phyloP scores from a whole-genome alignment of 1,139 yeast genomes.

The Taphrina flavorubra region DNA sequence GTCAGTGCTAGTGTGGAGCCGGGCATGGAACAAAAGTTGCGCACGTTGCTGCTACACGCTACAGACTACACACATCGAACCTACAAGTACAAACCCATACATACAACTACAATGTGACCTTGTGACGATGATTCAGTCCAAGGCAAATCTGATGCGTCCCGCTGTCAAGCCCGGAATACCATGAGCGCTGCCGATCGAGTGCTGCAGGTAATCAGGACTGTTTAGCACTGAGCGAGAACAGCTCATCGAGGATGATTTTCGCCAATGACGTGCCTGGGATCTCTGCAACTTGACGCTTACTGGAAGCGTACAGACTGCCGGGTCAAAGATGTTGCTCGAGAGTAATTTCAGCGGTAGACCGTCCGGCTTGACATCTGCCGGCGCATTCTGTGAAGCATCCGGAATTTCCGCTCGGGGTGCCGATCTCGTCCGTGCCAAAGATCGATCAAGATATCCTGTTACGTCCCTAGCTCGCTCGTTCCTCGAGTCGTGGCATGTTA shows the following conservation, averaged over 20 bases:
- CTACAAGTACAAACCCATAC: slow-evolving; percentile 10
- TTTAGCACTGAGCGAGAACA: background rate
- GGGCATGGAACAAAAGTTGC: background rate
- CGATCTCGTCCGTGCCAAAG: no score
- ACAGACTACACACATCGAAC: background rate
- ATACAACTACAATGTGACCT: background rate
- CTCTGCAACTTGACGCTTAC: background rate
- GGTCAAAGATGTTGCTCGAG: slow-evolving; percentile 8
- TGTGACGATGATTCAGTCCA: background rate
- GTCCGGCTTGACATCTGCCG: no score
- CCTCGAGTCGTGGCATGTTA: no score
- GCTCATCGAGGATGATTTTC: background rate
- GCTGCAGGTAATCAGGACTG: slow-evolving; percentile 3
- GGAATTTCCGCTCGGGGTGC: no score
- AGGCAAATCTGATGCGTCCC: background rate
- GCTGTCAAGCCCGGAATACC: background rate
- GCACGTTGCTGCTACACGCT: background rate
- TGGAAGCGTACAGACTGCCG: background rate
- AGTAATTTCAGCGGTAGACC: background rate
- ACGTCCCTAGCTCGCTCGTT: no score
- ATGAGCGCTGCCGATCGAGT: slow-evolving; percentile 7
- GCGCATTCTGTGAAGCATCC: no score
- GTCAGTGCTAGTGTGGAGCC: slow-evolving; percentile 11
- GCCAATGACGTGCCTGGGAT: no score
- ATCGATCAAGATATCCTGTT: no score